Conservation (phyloP, 805 yeast species). For the Kuraishia capsulata region DNA sequence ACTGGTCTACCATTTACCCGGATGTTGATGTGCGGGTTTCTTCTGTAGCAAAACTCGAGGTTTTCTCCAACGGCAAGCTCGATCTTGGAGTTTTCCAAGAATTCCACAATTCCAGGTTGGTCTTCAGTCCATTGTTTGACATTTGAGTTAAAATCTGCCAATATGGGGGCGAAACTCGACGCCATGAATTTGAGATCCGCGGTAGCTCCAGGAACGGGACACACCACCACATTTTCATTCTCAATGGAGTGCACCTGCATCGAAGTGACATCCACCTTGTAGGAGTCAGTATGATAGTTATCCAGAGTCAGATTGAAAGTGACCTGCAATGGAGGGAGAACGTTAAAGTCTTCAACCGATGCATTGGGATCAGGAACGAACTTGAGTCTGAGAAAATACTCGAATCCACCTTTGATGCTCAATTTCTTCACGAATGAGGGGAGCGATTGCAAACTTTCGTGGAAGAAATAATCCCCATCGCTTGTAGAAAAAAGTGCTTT, state of each 20-base stretch:
- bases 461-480: not conserved
- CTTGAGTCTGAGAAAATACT: slow-evolving; percentile 17
- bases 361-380: slow-evolving; percentile 22
- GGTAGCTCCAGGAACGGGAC: slow-evolving; percentile 15
- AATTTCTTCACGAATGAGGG: not conserved
- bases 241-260: slow-evolving; percentile 7
- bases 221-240: slow-evolving; percentile 15
- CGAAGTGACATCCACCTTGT: not conserved
- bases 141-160: slow-evolving; percentile 8
- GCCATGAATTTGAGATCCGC: slow-evolving; percentile 21
- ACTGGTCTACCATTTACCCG: slow-evolving; percentile 4
- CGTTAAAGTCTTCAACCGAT: slow-evolving; percentile 11
- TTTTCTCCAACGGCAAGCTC: not conserved
- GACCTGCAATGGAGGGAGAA: slow-evolving; percentile 21
- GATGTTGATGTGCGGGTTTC: not conserved
- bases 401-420: slow-evolving; percentile 8
- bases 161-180: slow-evolving; percentile 15
- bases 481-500: not conserved
- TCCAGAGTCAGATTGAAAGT: slow-evolving; percentile 15
- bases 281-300: not conserved
- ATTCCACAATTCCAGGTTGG: slow-evolving; percentile 1
- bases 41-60: not conserved
- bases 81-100: slow-evolving; percentile 1
- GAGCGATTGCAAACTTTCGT: not conserved
- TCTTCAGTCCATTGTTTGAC: slow-evolving; percentile 10